Percentiles rank a stretch among this genome's conserved stretches.
These are phyloP conservation scores for Naegleria lovaniensis DNA, from an alignment of 208 protist species.

Conservation along the genomic window DNA sequence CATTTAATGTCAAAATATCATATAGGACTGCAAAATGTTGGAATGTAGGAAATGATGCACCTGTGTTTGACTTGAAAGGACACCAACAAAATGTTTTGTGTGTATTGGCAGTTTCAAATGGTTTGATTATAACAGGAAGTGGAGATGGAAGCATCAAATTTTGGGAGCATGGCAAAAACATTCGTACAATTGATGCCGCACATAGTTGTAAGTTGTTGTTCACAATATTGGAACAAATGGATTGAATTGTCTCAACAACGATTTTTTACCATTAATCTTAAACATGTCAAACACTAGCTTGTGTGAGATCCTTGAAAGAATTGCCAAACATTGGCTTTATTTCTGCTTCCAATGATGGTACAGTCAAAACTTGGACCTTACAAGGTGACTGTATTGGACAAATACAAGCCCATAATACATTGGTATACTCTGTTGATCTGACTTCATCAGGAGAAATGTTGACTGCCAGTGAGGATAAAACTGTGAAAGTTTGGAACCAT, in stretches of 20 bases:
- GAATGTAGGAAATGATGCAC: not conserved
- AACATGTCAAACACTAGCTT: not conserved
- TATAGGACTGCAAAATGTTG: not conserved
- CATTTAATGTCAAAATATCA: too few relatives aligned
- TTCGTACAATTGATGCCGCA: not conserved
- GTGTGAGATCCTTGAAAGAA: not conserved
- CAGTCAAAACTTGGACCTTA: not conserved
- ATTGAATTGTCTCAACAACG: too few relatives aligned
- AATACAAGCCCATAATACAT: not conserved
- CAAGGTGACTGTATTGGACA: not conserved
- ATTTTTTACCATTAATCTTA: too few relatives aligned
- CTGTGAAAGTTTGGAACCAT: slow-evolving; percentile 29
- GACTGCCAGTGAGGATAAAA: slow-evolving; percentile 9
- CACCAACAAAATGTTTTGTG: slow-evolving; percentile 12
- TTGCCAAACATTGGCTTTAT: not conserved
- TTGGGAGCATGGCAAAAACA: not conserved
- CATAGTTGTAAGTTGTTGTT: not conserved
- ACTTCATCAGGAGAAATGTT: not conserved
- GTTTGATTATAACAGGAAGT: not conserved
- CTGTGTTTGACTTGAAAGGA: not conserved
- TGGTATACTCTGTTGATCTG: not conserved
- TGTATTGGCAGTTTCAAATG: not conserved
- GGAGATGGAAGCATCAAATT: slow-evolving; percentile 18
- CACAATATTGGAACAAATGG: too few relatives aligned
- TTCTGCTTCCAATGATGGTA: not conserved